Evolutionary conservation across 768 basidiomycete species (phyloP).

Genomic region (Pilatotrama ljubarskyi): DNA sequence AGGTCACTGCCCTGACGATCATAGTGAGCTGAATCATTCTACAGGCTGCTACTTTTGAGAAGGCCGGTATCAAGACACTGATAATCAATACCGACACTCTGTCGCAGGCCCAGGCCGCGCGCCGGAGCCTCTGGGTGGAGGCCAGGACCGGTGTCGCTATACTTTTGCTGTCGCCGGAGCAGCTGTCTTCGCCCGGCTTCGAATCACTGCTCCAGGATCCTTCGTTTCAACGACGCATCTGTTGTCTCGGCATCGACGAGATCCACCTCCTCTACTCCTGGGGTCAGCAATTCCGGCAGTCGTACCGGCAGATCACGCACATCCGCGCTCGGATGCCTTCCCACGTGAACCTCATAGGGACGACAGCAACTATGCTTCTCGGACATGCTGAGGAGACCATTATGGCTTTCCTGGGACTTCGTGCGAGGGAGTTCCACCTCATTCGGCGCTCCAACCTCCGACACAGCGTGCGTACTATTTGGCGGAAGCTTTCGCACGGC

Average conservation of each 20-base stretch:
- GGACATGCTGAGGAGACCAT: slow-evolving; percentile 11
- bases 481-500: slow-evolving; percentile 2
- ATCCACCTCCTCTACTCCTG: slow-evolving; percentile 24
- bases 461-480: slow-evolving; percentile 6
- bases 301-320: slow-evolving; percentile 12
- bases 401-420: slow-evolving; percentile 16
- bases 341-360: slow-evolving; percentile 2
- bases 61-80: too few species aligned
- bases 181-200: slow-evolving; percentile 19
- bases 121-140: too few species aligned
- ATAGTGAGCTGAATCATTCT: too few species aligned
- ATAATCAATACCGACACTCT: too few species aligned
- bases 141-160: too few species aligned
- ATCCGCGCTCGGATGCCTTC: slow-evolving; percentile 2
- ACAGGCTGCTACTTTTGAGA: too few species aligned
- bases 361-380: slow-evolving; percentile 18
- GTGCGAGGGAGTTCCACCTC: slow-evolving; percentile 9
- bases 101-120: too few species aligned
- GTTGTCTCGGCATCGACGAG: slow-evolving; percentile 21
- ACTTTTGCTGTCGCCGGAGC: slow-evolving; percentile 24
- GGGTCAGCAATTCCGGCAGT: slow-evolving; percentile 22
- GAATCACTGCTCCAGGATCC: slow-evolving; percentile 13
- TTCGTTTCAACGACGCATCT: slow-evolving; percentile 7
- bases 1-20: too few species aligned
- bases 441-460: slow-evolving; percentile 23